These are phyloP conservation scores for Schizochytrium sp. DNA, from an alignment of 108 stramenopile genomes.

Conservation along the genomic window DNA sequence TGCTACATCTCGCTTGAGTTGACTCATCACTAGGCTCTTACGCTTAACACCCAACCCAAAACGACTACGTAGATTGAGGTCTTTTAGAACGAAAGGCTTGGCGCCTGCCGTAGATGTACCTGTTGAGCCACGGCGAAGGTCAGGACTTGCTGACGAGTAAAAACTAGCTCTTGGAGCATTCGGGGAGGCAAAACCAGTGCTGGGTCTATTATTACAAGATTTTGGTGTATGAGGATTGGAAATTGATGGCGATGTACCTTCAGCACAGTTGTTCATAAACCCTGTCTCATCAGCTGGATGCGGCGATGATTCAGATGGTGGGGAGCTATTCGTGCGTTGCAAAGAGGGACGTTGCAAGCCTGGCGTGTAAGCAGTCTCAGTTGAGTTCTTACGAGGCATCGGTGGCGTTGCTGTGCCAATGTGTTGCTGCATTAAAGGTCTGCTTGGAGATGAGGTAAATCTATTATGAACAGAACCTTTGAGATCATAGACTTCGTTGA, in stretches of 20 bases:
- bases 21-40: slow-evolving; percentile 9
- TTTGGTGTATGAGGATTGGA: too few relatives aligned
- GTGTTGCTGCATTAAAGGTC: not conserved
- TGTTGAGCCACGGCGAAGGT: not conserved
- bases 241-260: too few relatives aligned
- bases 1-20: slow-evolving; percentile 36
- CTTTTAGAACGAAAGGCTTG: slow-evolving; percentile 15
- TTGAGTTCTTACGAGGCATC: not conserved
- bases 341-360: not conserved
- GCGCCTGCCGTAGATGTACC: not conserved
- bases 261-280: not conserved
- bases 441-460: slow-evolving; percentile 38
- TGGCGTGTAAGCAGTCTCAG: not conserved
- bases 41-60: slow-evolving; percentile 31
- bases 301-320: not conserved
- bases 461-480: slow-evolving; percentile 52
- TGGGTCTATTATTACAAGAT: not conserved
- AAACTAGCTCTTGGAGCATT: not conserved
- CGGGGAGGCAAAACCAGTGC: not conserved
- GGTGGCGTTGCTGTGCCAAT: not conserved
- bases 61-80: slow-evolving; percentile 11
- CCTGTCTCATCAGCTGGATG: not conserved
- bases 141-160: not conserved
- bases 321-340: slow-evolving; percentile 36
- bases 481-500: slow-evolving; percentile 46